Evolutionary conservation across 805 yeast genomes (phyloP).

Genomic region (Barnettozyma wickerhamii): DNA sequence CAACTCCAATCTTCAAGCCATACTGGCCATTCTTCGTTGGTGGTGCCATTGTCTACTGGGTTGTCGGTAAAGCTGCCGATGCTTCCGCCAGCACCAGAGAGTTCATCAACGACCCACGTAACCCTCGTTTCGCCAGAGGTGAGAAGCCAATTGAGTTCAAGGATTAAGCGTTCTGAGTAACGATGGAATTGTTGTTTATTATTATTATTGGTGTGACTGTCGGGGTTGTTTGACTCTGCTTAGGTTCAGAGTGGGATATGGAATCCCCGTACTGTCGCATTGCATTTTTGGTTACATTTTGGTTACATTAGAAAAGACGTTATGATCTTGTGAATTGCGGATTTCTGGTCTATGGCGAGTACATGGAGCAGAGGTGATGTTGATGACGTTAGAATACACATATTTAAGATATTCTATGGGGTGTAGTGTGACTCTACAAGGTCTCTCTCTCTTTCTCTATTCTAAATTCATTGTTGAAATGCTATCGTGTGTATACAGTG

Average conservation of each 20-base stretch:
- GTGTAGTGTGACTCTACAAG: no score
- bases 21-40: slow-evolving; percentile 90
- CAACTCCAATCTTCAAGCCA: slow-evolving; percentile 50
- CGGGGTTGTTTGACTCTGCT: neutral
- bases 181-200: neutral
- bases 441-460: no score
- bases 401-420: no score
- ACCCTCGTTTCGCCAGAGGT: slow-evolving; percentile 77
- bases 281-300: neutral
- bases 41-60: slow-evolving; percentile 70
- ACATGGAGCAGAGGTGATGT: slow-evolving; percentile 15
- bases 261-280: neutral
- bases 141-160: slow-evolving; percentile 41
- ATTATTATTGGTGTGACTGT: neutral
- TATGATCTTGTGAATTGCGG: neutral
- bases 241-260: slow-evolving; percentile 3
- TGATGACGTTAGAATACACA: no score
- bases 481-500: neutral
- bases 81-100: slow-evolving; percentile 71
- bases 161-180: slow-evolving; percentile 9
- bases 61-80: slow-evolving; percentile 62
- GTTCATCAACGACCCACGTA: slow-evolving; percentile 92
- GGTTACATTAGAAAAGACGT: neutral
- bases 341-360: slow-evolving; percentile 3
- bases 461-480: slow-evolving; percentile 14